Evolutionary conservation across 2,329 filamentous ascomycete species (phyloP).

Genomic region (Sclerotinia subarctica): DNA sequence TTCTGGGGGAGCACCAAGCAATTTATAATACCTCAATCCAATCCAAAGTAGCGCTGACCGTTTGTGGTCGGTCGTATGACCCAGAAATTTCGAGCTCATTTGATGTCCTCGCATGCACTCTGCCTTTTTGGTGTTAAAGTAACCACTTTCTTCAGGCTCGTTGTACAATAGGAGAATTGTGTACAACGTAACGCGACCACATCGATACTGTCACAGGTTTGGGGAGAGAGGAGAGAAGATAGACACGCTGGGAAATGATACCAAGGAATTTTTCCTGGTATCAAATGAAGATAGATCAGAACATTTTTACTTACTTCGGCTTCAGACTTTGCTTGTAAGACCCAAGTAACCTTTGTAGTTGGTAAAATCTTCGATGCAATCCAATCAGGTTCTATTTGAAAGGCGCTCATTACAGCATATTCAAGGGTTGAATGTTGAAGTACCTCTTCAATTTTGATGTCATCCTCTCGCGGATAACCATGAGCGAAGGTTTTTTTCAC

Average conservation of each 20-base stretch:
- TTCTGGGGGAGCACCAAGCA: background rate
- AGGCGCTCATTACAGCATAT: constrained; percentile 81
- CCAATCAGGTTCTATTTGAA: constrained; percentile 72
- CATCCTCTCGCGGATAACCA: constrained; percentile 61
- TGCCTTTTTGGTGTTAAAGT: background rate
- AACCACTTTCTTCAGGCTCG: background rate
- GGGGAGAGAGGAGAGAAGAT: background rate
- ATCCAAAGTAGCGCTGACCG: background rate
- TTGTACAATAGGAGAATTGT: background rate
- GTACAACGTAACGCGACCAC: background rate
- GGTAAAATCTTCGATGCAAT: constrained; percentile 56
- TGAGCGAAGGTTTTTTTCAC: constrained; percentile 80
- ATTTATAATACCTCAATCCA: background rate
- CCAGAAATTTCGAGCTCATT: background rate
- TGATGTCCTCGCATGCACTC: background rate
- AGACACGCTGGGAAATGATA: background rate
- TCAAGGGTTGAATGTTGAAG: constrained; percentile 69
- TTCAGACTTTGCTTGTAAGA: constrained; percentile 54
- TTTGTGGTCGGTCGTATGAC: background rate
- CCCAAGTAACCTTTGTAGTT: constrained; percentile 60
- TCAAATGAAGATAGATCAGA: background rate
- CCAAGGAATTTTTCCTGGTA: background rate
- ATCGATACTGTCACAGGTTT: background rate
- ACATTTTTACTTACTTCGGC: constrained; percentile 45
- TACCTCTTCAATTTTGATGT: constrained; percentile 86